These are phyloP conservation scores for Pholiota conissans DNA, from an alignment of 768 basidiomycete genomes.

Conservation along the genomic window DNA sequence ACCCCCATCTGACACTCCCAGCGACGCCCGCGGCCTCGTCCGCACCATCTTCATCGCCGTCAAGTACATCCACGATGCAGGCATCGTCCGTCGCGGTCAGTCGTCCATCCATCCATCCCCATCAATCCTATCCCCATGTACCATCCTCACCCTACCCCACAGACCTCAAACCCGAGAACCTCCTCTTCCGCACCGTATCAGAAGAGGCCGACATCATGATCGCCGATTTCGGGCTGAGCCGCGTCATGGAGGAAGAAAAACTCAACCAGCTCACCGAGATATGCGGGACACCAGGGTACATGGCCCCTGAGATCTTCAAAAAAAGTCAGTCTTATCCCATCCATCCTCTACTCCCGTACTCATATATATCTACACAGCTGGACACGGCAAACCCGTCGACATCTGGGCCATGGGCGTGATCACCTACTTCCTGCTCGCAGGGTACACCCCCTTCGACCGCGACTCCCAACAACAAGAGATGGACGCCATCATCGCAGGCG, in stretches of 20 bases:
- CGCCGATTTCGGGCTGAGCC: conserved; percentile 93
- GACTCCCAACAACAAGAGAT: conserved; percentile 88
- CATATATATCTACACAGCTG: conserved; percentile 53
- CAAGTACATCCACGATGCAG: conserved; percentile 86
- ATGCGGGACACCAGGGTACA: conserved; percentile 95
- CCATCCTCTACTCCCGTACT: conserved; percentile 2
- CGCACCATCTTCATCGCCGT: conserved; percentile 87
- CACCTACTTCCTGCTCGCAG: conserved; percentile 89
- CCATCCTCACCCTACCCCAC: neutral
- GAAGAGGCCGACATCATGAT: conserved; percentile 97
- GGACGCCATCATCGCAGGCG: conserved; percentile 91
- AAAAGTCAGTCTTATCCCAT: conserved; percentile 54
- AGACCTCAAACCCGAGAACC: conserved; percentile 98
- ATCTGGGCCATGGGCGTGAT: conserved; percentile 99
- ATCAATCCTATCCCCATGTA: no score
- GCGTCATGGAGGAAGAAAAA: conserved; percentile 90
- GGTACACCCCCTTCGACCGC: conserved; percentile 97
- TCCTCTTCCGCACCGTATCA: conserved; percentile 85
- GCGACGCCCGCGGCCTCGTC: conserved; percentile 88
- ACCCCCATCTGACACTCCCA: conserved; percentile 31
- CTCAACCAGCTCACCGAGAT: conserved; percentile 89
- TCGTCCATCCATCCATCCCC: neutral
- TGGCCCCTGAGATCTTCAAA: conserved; percentile 96
- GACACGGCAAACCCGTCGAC: conserved; percentile 94
- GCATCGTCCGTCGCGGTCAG: conserved; percentile 85